Base-by-base conservation (phyloP, 257 asterid genomes). In the Sherardia arvensis region DNA sequence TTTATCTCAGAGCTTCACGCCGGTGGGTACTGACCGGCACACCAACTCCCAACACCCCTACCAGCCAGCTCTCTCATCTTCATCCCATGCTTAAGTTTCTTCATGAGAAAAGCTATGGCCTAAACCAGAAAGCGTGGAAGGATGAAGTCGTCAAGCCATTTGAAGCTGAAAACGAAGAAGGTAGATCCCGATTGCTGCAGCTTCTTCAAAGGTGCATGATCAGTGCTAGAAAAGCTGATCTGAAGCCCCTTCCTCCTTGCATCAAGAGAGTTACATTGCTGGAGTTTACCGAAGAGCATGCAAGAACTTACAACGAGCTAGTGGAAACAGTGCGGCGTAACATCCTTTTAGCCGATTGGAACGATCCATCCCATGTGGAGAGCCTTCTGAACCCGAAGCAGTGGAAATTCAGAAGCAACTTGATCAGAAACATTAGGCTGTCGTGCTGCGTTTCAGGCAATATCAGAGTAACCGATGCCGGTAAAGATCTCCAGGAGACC, bases 1-100 rank as follows among this genome's bases (percentile, higher is more conserved):
- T 85, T 68, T 84, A 95, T 7, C 59, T 93, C 71, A 69, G 73
- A 74, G 94, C 99, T 64, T 77, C 93, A 4, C 80, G 80, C 65
- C 99, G 97, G 73, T 93, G 99, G 99, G 77, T 93, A 76, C 78
- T 93, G 83, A 93, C 99, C n/a, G 99, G 97, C 36, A 93, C 97
- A 23, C 99, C 99, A 3, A 87, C 99, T 76, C 95, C 99, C 26
- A 90, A 85, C 84, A 93, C 91, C 70, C 99, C 99, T 45, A 90
- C 76, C 76, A 90, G 94, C 66, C 99, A 90, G 81, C 81, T 93
- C 27, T 85, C 96, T 61, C 83, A 79, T 81, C 91, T 93, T 67
- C 96, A 93, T 65, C 95, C 97, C 22, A 69, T 93, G 87, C 90
- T 93, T 43, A 87, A 81, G 78, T 93, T 87, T 71, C 99, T 93